Conservation (phyloP, 306 rosid genomes). For the Corylus avellana region DNA sequence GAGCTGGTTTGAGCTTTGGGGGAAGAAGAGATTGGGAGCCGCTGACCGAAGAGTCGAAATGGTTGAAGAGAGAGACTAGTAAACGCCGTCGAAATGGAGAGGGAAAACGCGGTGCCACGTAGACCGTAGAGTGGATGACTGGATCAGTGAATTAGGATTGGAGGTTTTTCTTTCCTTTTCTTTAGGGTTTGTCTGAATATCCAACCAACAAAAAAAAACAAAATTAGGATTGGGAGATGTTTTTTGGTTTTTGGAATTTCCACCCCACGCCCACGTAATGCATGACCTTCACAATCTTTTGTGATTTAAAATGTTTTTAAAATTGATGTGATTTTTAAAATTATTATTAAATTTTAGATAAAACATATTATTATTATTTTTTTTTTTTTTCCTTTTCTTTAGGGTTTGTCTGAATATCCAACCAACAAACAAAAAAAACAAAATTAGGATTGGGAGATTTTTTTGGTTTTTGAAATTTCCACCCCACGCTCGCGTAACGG, state of each 20-base stretch:
- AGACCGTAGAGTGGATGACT: slow-evolving; percentile 13
- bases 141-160: neutral
- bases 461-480: neutral
- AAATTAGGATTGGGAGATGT: neutral
- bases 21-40: neutral
- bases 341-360: too few relatives aligned
- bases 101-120: slow-evolving; percentile 76
- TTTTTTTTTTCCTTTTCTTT: neutral
- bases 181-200: neutral
- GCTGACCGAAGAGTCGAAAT: slow-evolving; percentile 16
- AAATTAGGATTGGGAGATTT: neutral
- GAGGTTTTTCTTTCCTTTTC: neutral
- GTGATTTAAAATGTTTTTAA: too few relatives aligned
- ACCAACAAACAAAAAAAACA: neutral
- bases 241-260: neutral
- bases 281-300: neutral
- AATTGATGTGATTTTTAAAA: too few relatives aligned
- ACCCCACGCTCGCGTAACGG: slow-evolving; percentile 2
- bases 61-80: slow-evolving; percentile 42
- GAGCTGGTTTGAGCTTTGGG: neutral
- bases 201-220: neutral
- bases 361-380: too few relatives aligned
- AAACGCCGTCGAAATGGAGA: slow-evolving; percentile 57
- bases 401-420: neutral
- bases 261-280: slow-evolving; percentile 3